phyloP scores from a whole-genome alignment of 2,329 filamentous ascomycete species.

The Pseudogymnoascus sp. region DNA sequence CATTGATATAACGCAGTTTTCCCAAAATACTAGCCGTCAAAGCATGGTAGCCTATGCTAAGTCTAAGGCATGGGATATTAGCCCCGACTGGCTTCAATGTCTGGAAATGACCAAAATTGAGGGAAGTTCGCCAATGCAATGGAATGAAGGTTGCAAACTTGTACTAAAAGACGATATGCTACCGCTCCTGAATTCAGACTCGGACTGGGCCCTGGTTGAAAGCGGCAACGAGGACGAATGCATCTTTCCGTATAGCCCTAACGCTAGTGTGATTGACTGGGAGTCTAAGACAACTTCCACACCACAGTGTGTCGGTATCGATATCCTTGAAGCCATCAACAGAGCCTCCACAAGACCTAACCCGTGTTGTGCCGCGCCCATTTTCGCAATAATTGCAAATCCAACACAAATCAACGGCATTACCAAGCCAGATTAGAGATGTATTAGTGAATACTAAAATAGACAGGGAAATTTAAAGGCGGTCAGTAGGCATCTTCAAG shows the following conservation, averaged over 20 bases:
- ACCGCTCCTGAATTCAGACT: neutral
- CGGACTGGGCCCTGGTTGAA: neutral
- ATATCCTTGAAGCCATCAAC: neutral
- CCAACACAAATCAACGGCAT: neutral
- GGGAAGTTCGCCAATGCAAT: neutral
- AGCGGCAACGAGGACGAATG: neutral
- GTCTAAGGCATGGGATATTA: neutral
- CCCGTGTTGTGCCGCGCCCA: neutral
- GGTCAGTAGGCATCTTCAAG: neutral
- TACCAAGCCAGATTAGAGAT: neutral
- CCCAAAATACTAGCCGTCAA: neutral
- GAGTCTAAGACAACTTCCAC: neutral
- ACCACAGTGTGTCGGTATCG: neutral
- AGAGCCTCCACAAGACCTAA: neutral
- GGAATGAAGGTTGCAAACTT: neutral
- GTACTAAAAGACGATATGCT: neutral
- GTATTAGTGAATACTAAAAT: neutral
- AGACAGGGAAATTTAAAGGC: neutral
- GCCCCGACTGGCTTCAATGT: neutral
- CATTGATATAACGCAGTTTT: neutral
- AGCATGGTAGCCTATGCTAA: neutral
- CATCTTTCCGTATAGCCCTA: neutral
- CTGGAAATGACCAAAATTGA: neutral
- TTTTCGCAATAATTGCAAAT: neutral
- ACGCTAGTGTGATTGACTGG: neutral